Conservation (phyloP, 73 alveolate species). For the Paramecium primaurelia region DNA sequence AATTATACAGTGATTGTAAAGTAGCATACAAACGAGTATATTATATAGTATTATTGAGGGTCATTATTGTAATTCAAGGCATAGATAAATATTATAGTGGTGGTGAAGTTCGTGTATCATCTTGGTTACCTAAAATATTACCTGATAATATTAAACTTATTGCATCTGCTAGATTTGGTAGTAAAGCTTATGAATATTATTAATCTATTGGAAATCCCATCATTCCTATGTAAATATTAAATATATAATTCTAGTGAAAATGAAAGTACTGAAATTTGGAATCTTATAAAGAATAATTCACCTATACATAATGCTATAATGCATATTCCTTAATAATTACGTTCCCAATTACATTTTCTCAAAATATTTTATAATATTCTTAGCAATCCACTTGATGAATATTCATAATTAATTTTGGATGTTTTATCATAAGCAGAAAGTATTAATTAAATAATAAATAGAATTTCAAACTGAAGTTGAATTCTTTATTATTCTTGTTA, state of each 20-base stretch:
- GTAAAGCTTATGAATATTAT: constrained; percentile 11
- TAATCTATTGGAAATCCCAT: not conserved
- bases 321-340: not conserved
- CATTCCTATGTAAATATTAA: not conserved
- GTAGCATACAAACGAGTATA: constrained; percentile 17
- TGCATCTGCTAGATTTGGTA: not conserved
- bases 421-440: not conserved
- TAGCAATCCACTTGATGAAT: not conserved
- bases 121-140: constrained; percentile 28
- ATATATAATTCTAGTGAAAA: not conserved
- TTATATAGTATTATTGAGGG: not conserved
- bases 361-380: not conserved
- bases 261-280: not conserved
- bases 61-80: not conserved
- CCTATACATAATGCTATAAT: not conserved
- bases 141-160: not conserved
- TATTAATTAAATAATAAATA: not conserved
- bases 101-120: not conserved
- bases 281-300: not conserved
- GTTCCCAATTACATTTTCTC: not conserved
- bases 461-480: not conserved
- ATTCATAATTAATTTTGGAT: not conserved
- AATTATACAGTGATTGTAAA: not conserved
- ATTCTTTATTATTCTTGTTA: not conserved
- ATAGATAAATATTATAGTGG: not conserved